Percentiles rank a stretch among this genome's conserved stretches.
These are phyloP conservation scores for Trametes cubensis DNA, from an alignment of 768 basidiomycete species.

Conservation along the genomic window DNA sequence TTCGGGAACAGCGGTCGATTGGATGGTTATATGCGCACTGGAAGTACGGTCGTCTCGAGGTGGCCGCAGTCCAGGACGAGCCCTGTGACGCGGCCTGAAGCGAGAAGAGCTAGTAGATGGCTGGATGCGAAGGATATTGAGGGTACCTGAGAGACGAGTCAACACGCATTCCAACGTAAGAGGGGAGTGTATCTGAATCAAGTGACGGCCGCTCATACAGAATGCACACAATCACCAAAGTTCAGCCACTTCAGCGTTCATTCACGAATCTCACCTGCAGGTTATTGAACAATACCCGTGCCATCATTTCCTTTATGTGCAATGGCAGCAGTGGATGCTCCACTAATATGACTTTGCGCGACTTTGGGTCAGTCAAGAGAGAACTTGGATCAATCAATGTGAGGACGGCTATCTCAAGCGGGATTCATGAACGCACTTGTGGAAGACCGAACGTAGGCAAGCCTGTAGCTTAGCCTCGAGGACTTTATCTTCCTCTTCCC, in stretches of 20 bases:
- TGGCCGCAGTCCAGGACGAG: slow-evolving; percentile 93
- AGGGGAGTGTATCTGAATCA: too few relatives aligned
- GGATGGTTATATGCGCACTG: slow-evolving; percentile 53
- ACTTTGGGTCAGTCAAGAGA: slow-evolving; percentile 91
- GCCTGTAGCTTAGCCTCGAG: slow-evolving; percentile 71
- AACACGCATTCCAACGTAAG: background rate
- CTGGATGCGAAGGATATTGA: slow-evolving; percentile 92
- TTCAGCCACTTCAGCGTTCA: too few relatives aligned
- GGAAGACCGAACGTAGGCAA: slow-evolving; percentile 77
- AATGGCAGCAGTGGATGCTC: slow-evolving; percentile 89
- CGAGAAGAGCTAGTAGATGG: slow-evolving; percentile 81
- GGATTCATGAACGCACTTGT: slow-evolving; percentile 60
- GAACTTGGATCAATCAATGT: slow-evolving; percentile 53
- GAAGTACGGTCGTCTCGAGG: slow-evolving; percentile 85
- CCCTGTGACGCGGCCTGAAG: slow-evolving; percentile 88
- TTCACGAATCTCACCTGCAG: slow-evolving; percentile 57
- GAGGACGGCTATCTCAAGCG: slow-evolving; percentile 12
- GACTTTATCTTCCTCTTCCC: slow-evolving; percentile 73
- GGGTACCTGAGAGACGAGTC: slow-evolving; percentile 63
- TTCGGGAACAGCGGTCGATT: too few relatives aligned
- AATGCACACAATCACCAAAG: background rate
- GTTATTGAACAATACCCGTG: slow-evolving; percentile 86
- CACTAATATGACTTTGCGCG: slow-evolving; percentile 90
- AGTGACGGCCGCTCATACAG: too few relatives aligned
- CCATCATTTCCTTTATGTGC: slow-evolving; percentile 86